Base-by-base conservation (phyloP, 768 basidiomycete genomes). In the Lactifluus subvellereus region DNA sequence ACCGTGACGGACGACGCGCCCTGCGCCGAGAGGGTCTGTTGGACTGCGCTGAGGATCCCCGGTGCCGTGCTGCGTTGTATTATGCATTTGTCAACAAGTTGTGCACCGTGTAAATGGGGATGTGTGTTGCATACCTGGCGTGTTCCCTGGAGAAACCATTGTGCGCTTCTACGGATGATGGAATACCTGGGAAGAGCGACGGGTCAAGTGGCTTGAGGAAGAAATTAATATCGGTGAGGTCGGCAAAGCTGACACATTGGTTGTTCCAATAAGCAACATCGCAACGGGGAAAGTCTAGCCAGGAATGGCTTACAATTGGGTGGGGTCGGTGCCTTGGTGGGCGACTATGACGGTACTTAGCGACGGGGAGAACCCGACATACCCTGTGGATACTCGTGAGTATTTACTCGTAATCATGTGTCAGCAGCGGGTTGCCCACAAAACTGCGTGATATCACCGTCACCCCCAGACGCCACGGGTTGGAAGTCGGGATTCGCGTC, bases 121-220 rank as follows among this genome's bases (percentile, higher is more conserved):
- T 0, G 16, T 1, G 13, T 8, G 22, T 22, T n/a, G 61, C 76
- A 35, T 68, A 84, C 83, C 54, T 63, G 4, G 78, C 75, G 4
- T 85, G 84, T 4, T 73, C 76, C 1, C 68, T 66, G 11, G 59
- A 69, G 64, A 85, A 85, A 1, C 84, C 84, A 33, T 60, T 62
- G 62, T 85, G 84, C 4, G 74, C 77, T 64, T 76, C 13, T 2
- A 85, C 72, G 10, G 66, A 57, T 6, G 77, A 75, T 48, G 69
- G 68, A 6, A 85, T 55, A 2, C 82, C 82, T 0, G 82, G 82
- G 73, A 85, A 85, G 9, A 83, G 74, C 0, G 73, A 66, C 0
- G 78, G 20, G 61, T 79, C 57, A 49, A 82, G 67, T 4, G 53
- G 65, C 4, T 63, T 61, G 59, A 76, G 67, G 63, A 77, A 60